Evolutionary conservation across 257 asterid species (phyloP), one percentile per base, ranked within the genome.

Genomic region (Solanum clarkiae): DNA sequence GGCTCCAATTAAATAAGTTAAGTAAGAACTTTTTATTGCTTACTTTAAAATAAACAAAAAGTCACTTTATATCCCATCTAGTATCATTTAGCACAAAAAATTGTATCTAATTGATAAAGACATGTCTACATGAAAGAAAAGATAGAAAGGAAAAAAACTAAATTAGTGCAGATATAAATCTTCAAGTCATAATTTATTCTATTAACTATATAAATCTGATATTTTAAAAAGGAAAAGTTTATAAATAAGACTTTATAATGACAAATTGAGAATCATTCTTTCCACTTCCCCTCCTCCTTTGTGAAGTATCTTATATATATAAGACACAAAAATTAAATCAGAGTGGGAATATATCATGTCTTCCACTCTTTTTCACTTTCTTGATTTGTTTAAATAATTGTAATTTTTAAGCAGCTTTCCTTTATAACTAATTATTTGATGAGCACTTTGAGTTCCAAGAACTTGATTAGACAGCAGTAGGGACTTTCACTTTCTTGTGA

Each of bases 1-100:
- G 85, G 84, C 74, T 80, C 70, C 81, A 88, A 79, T 85, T 85
- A 88, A 88, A 82, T 68, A 83, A 85, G 85, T 51, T 85, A 88
- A 88, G 84, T 32, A 69, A 85, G 84, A 83, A 71, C 90, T 88
- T 88, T 85, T 86, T 62, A 66, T 15, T 80, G 86, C 71, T 82
- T 83, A 16, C 65, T 85, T 83, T 88, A 85, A 82, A 83, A 79
- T 44, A 87, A 85, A 85, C 72, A 40, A 83, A 81, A 22, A n/a
- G 80, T n/a, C 47, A 82, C 85, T 87, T 85, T 85, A 85, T 66
- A 82, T 81, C 84, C 84, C 87, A 85, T 68, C 84, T 75, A 71
- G 81, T 84, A 86, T 86, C 86, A 83, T 42, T 40, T 22, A 55
- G 83, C 84, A 82, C 77, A 74, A 86, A 65, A 70, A 24, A 32